These are phyloP conservation scores for Cichorium intybus DNA, from an alignment of 140 eudicot species.

Conservation along the genomic window DNA sequence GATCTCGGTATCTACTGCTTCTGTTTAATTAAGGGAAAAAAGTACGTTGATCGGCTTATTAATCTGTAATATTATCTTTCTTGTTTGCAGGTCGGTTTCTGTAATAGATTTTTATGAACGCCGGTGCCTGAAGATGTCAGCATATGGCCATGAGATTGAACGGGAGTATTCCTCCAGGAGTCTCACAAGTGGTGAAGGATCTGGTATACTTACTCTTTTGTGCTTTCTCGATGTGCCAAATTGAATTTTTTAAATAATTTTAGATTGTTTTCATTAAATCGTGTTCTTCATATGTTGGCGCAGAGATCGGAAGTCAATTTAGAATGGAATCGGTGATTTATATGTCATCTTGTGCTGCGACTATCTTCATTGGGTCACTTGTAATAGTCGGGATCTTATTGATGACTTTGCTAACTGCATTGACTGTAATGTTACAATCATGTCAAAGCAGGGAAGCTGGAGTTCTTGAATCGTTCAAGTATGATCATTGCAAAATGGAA, in stretches of 20 bases:
- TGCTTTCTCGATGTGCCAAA: not conserved
- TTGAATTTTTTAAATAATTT: not conserved
- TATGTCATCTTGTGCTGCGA: conserved; percentile 74
- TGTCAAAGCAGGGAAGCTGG: conserved; percentile 59
- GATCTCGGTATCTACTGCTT: conserved; percentile 23
- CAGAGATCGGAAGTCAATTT: conserved; percentile 56
- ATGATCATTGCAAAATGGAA: conserved; percentile 42
- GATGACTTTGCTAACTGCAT: conserved; percentile 50
- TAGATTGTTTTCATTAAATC: conserved; percentile 7
- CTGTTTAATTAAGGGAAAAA: not conserved
- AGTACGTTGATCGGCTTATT: conserved; percentile 3
- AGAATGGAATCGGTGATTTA: conserved; percentile 52
- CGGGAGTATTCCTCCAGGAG: conserved; percentile 45
- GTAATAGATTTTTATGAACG: conserved; percentile 1
- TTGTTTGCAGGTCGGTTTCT: conserved; percentile 8
- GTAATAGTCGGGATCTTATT: conserved; percentile 49
- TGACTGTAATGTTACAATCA: conserved; percentile 56
- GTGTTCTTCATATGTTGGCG: conserved; percentile 18
- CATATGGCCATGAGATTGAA: conserved; percentile 66
- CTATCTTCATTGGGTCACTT: conserved; percentile 50
- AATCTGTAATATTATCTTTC: not conserved
- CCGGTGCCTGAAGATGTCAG: conserved; percentile 40
- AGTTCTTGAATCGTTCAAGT: conserved; percentile 37
- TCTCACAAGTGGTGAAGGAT: conserved; percentile 46
- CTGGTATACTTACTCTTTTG: conserved; percentile 33